Evolutionary conservation across 257 asterid species (phyloP).

Genomic region (Solanum clarkiae): DNA sequence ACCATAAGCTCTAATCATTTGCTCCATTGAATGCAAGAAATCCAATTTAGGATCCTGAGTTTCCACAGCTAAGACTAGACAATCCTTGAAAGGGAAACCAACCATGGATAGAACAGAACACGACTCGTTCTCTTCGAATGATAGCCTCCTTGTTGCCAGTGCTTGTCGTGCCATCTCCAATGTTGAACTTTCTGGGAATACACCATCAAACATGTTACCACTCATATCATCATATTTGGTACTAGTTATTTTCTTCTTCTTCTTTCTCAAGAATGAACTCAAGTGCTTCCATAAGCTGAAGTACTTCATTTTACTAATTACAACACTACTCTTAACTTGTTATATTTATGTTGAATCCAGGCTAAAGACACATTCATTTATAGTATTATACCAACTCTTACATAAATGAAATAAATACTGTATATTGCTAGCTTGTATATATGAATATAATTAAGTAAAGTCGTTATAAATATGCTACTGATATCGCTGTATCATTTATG

Average conservation of each 20-base stretch:
- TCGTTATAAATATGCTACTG: too few species aligned
- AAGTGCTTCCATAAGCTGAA: not conserved
- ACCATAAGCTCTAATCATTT: not conserved
- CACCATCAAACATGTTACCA: not conserved
- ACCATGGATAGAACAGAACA: not conserved
- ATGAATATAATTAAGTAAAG: too few species aligned
- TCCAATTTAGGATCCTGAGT: not conserved
- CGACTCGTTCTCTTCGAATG: conserved; percentile 1
- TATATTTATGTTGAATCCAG: not conserved
- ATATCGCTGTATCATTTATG: too few species aligned
- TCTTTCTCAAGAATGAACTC: not conserved
- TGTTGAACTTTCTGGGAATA: not conserved
- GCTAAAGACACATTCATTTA: not conserved
- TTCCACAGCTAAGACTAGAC: not conserved
- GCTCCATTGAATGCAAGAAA: not conserved
- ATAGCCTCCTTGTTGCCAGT: conserved; percentile 1
- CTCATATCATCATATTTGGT: not conserved
- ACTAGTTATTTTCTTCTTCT: not conserved
- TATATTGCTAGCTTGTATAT: not conserved
- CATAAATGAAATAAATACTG: not conserved
- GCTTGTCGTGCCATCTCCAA: not conserved
- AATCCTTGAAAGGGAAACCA: conserved; percentile 4
- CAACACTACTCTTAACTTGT: not conserved
- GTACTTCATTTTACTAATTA: not conserved
- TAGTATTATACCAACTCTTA: not conserved